Evolutionary conservation across 192 early-diverging fungal genomes (phyloP), one percentile per base, ranked within the genome.

Genomic region (Podila clonocystis): DNA sequence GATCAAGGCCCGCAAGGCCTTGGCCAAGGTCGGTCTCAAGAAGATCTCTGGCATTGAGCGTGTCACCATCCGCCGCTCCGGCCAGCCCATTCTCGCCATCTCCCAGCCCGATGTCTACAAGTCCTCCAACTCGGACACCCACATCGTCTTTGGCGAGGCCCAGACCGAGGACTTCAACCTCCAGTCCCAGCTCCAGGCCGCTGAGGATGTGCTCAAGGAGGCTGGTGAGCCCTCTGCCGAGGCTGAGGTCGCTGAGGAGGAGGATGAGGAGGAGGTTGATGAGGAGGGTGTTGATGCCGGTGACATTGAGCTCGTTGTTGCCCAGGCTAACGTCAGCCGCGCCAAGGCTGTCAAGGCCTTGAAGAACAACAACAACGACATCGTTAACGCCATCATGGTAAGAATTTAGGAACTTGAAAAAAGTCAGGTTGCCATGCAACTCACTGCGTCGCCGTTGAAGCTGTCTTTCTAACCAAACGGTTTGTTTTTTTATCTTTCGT

Each of bases 1-100:
- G 88, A 93, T 92, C 88, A 98, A 99, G 94, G 97, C 97, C 60
- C 92, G 97, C 82, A 98, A 99, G 92, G 96, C 95, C 50, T 87
- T 99, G 83, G 83, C 87, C 78, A 95, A 95, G 89, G 91, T 94
- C 82, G 97, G 97, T 67, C 90, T 99, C 61, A 92, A 95, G 89
- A 88, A 87, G 75, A 91, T 97, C 67, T 68, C 89, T 33, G 97
- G 93, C 36, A 93, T 98, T 85, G 92, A 82, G 82, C 93, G 95
- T 77, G 95, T 99, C 65, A 95, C 93, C 83, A 90, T 99, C 73
- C 89, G 94, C 67, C 91, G 95, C 82, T 83, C 63, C 38, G 62
- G 63, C 58, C 73, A 92, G 85, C 85, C 88, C 67, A 85, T 98
- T 75, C 94, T 96, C 85, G 94, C 95, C 75, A 92, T 99, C 83